Base-by-base conservation (phyloP, 306 rosid species). In the Crotalaria pallida region DNA sequence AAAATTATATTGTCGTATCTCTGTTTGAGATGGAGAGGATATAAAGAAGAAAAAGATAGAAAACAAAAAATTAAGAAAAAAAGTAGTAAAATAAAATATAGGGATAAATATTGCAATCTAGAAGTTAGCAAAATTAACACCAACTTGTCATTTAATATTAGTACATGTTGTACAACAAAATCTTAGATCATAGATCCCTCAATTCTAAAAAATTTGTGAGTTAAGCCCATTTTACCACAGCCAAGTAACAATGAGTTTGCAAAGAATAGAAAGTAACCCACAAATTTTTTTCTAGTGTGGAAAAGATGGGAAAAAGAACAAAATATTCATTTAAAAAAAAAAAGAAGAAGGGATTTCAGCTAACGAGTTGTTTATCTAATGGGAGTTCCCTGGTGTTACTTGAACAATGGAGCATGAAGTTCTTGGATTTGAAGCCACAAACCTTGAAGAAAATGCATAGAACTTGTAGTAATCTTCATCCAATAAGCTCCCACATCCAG, bases 371-470 rank as follows among this genome's bases (percentile, higher is more conserved):
- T 58, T 12, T 3, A 44, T 12, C 67, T 79, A 79, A 62, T 45
- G 88, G 18, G 87, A 51, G 62, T 48, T 64, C 22, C 31, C 45
- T 10, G 73, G 19, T 24, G 69, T 12, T 11, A 75, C 26, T 47
- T 79, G 82, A 74, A 73, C 26, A 64, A 64, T 43, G 1, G 84
- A 61, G 60, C 77, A 62, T 6, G 83, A 29, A 52, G 75, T 57
- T 71, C 73, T 79, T 38, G 89, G 89, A 76, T 82, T 80, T 10
- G 89, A 77, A 5, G 91, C 82, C 21, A 77, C 88, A 69, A 87
- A 92, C 74, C 96, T 85, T 0, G 97, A 89, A 61, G 97, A 87
- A 73, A 92, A 92, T 1, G 97, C 88, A 57, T 66, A 92, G 55
- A 84, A 92, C 80, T 81, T 84, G 23, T 84, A 84, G 79, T 87